Evolutionary conservation across 441 rosid species (phyloP), one percentile per base, ranked within the genome.

Genomic region (Metrosideros polymorpha): DNA sequence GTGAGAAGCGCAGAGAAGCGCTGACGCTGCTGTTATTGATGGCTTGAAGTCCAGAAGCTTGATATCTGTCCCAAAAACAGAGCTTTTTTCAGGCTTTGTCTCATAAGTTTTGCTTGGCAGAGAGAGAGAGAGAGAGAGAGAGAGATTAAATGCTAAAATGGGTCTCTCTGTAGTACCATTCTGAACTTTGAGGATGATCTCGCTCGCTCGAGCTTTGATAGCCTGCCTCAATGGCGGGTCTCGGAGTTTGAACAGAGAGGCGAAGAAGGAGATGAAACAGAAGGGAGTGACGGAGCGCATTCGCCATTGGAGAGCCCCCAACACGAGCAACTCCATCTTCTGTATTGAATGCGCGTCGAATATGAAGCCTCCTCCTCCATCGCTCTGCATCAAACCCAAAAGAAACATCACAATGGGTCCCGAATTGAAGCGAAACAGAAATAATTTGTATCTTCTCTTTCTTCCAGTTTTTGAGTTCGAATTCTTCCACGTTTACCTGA

Each of bases 201-300:
- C 90, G 85, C 52, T 87, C 6, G 98, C 95, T 85, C 91, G 90
- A 88, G 93, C 87, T 85, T 89, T 92, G 49, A 95, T 92, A 12
- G 93, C 91, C 85, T 91, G 91, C 82, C 49, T 89, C 66, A 87
- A 83, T 27, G 91, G 82, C 14, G 91, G 92, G 82, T 93, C 92
- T 51, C 91, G 87, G 87, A 92, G 93, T 56, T 92, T 90, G 89
- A 93, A 89, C 85, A 91, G 92, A 77, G 90, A 87, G 59, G 90
- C 53, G 90, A 94, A 95, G 89, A 90, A 94, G 22, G 91, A 47
- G 83, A 95, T 56, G 85, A 96, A 95, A n/a, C 95, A 91, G 88
- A 96, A 95, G 4, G 98, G 97, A 84, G 98, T 94, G 84, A 96
- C 85, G 12, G 98, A 96, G 43, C 98, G 94, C 97, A 93, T 96